Evolutionary conservation across 768 basidiomycete species (phyloP).

Genomic region (Grammothele lineata): DNA sequence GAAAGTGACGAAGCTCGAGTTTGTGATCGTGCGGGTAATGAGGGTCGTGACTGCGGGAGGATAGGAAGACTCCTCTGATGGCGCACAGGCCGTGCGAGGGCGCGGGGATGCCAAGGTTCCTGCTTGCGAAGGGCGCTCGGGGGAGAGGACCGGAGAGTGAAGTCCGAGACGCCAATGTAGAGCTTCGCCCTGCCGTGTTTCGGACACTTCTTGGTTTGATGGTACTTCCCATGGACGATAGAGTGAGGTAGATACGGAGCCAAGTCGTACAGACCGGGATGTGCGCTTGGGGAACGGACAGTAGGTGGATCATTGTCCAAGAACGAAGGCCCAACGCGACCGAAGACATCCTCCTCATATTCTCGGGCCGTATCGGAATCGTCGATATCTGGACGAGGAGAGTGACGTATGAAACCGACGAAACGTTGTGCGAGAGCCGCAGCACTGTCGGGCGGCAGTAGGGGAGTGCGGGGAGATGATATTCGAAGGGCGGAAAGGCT

Average conservation of each 20-base stretch:
- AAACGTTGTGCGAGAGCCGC: conserved; percentile 7
- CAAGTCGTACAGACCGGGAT: not conserved
- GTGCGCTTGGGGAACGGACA: too few species aligned
- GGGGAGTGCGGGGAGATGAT: conserved; percentile 2
- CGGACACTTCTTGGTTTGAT: not conserved
- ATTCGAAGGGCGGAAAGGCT: too few species aligned
- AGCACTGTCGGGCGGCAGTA: not conserved
- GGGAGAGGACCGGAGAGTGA: too few species aligned
- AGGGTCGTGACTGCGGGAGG: too few species aligned
- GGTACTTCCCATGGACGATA: not conserved
- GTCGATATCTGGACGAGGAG: not conserved
- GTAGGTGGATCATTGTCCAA: conserved; percentile 10
- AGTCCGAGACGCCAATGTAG: not conserved
- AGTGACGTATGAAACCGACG: conserved; percentile 8
- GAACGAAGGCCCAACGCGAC: conserved; percentile 4
- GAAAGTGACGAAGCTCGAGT: too few species aligned
- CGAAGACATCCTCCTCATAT: conserved; percentile 10
- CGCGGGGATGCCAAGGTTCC: too few species aligned
- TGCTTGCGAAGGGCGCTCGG: too few species aligned
- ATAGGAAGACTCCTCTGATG: too few species aligned
- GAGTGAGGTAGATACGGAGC: too few species aligned
- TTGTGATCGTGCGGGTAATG: too few species aligned
- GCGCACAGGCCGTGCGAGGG: too few species aligned
- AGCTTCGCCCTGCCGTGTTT: conserved; percentile 1
- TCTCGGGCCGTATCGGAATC: not conserved